Evolutionary conservation across 306 rosid genomes (phyloP).

Genomic region (Prinsepia uniflora): DNA sequence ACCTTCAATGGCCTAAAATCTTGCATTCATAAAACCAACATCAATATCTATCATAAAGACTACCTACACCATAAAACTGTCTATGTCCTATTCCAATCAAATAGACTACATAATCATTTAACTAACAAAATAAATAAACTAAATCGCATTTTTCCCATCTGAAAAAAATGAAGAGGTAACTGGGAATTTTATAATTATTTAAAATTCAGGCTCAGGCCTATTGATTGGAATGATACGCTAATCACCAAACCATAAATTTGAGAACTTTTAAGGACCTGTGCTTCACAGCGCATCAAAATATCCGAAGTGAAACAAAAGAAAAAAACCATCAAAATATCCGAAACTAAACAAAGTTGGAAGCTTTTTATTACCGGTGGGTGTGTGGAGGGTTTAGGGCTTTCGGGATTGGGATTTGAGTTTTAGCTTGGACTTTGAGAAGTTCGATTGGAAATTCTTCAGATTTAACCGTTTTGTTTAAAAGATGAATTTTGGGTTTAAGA

Average conservation of each 20-base stretch:
- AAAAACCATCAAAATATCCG: neutral
- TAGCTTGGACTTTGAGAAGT: neutral
- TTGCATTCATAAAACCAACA: constrained; percentile 5
- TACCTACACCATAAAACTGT: neutral
- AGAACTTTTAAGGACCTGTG: neutral
- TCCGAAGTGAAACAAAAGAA: neutral
- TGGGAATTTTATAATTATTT: neutral
- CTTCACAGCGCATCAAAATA: neutral
- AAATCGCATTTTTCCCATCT: neutral
- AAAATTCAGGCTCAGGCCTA: neutral
- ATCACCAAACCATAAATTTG: neutral
- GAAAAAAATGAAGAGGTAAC: neutral
- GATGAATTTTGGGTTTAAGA: constrained; percentile 12
- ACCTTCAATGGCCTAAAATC: neutral
- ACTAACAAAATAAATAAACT: neutral
- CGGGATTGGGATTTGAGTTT: neutral
- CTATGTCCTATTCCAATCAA: neutral
- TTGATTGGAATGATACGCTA: neutral
- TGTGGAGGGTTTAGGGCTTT: neutral
- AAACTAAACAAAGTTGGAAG: neutral
- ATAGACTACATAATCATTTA: neutral
- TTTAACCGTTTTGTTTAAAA: neutral
- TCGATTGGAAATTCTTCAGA: neutral
- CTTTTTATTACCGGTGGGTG: neutral
- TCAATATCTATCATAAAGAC: constrained; percentile 9